Conservation (phyloP, 73 alveolate genomes). For the Tetrahymena thermophila region DNA sequence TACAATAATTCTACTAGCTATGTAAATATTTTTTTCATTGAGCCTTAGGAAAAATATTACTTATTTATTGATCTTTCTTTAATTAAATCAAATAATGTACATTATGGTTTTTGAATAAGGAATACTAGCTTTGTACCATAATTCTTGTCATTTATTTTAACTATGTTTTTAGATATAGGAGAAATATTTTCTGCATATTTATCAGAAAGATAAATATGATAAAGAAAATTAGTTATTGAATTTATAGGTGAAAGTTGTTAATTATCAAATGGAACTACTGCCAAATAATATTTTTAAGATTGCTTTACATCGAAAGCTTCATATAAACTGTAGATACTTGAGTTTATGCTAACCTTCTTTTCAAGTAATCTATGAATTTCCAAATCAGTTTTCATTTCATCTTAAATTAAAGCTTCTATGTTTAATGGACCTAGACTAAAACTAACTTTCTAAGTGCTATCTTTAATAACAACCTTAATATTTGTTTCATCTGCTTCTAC, state of each 20-base stretch:
- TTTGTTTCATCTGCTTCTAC: background rate
- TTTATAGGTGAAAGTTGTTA: background rate
- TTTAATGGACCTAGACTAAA: background rate
- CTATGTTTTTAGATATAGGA: background rate
- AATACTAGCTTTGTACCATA: background rate
- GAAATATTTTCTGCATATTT: background rate
- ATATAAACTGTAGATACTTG: background rate
- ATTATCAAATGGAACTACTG: background rate
- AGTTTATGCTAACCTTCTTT: background rate
- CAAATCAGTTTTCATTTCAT: background rate
- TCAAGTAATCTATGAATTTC: background rate
- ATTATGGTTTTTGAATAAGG: background rate
- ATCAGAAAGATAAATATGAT: background rate
- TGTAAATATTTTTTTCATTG: background rate
- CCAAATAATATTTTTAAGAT: background rate
- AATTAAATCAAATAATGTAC: background rate
- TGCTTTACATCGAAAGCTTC: background rate
- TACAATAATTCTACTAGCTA: background rate
- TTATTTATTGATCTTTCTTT: background rate
- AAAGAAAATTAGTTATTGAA: background rate
- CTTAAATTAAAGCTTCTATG: background rate
- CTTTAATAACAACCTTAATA: background rate
- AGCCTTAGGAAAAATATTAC: background rate
- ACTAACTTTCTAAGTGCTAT: background rate
- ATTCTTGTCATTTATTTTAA: background rate